Conservation (phyloP, 2,329 filamentous ascomycete genomes). For the Botrytis galanthina region DNA sequence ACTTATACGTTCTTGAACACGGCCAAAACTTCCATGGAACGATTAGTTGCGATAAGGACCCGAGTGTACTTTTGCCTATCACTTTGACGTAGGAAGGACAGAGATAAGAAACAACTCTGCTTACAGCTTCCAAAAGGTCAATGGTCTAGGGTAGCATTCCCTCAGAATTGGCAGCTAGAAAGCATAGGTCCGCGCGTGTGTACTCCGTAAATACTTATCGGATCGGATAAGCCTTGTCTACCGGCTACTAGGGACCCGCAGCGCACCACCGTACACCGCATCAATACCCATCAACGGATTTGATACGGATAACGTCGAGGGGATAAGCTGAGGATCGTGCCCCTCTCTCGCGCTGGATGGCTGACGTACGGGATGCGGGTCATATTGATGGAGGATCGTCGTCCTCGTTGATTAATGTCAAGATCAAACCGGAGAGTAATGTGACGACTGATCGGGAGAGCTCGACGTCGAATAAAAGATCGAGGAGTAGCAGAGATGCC, state of each 20-base stretch:
- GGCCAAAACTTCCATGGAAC: neutral
- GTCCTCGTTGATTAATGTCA: constrained; percentile 6
- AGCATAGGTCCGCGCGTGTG: neutral
- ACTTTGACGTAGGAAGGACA: neutral
- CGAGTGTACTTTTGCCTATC: neutral
- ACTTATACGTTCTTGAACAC: neutral
- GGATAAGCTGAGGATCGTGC: constrained; percentile 2
- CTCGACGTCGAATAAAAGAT: constrained; percentile 34
- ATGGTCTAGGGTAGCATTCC: neutral
- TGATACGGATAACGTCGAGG: constrained; percentile 6
- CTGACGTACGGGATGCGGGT: constrained; percentile 18
- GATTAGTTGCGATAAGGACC: neutral
- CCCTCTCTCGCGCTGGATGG: constrained; percentile 17
- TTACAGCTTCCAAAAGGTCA: neutral
- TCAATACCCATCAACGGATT: neutral
- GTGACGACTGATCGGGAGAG: constrained; percentile 7
- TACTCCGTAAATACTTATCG: neutral
- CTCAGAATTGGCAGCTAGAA: neutral
- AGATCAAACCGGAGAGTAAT: constrained; percentile 4
- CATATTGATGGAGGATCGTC: constrained; percentile 4
- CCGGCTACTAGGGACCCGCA: neutral
- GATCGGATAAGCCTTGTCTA: constrained; percentile 9
- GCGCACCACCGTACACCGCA: neutral
- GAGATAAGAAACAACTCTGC: neutral
- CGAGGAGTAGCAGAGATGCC: constrained; percentile 35